Evolutionary conservation across 768 basidiomycete genomes (phyloP).

Genomic region (Leccinum uliginosum): DNA sequence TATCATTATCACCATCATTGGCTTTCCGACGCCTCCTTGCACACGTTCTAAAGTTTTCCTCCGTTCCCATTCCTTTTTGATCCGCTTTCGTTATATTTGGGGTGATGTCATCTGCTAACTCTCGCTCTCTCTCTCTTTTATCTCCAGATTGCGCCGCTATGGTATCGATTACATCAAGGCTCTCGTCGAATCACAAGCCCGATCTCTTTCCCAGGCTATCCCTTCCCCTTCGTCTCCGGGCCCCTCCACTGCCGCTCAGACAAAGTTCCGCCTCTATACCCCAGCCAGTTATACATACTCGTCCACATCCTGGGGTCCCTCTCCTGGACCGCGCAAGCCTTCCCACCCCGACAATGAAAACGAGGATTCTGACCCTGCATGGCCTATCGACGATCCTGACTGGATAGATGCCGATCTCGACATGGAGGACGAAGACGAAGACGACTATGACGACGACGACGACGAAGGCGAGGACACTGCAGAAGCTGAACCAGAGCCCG

Average conservation of each 20-base stretch:
- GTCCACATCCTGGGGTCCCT: slow-evolving; percentile 16
- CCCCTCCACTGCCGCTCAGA: slow-evolving; percentile 6
- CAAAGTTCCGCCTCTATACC: slow-evolving; percentile 30
- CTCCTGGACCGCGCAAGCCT: slow-evolving; percentile 9
- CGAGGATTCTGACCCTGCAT: slow-evolving; percentile 16
- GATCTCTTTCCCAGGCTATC: slow-evolving; percentile 2
- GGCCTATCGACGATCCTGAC: slow-evolving; percentile 22
- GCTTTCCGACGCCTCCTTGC: neutral
- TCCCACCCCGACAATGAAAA: slow-evolving; percentile 15
- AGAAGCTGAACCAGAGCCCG: slow-evolving; percentile 8
- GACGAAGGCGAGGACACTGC: slow-evolving; percentile 28
- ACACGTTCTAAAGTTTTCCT: neutral
- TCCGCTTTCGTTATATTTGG: slow-evolving; percentile 6
- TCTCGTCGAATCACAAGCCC: slow-evolving; percentile 28
- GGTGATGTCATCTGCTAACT: slow-evolving; percentile 9
- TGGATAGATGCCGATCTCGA: slow-evolving; percentile 27
- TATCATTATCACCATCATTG: neutral
- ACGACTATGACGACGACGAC: slow-evolving; percentile 30
- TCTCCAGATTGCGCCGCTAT: slow-evolving; percentile 28
- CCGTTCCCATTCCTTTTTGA: neutral
- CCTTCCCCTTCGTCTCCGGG: neutral
- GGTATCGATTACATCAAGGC: slow-evolving; percentile 32
- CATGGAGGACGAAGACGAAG: slow-evolving; percentile 31
- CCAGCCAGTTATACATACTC: slow-evolving; percentile 32
- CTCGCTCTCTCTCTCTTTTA: neutral